These are phyloP conservation scores for Ampelomyces quisqualis DNA, from an alignment of 2,329 filamentous ascomycete species.

Conservation along the genomic window DNA sequence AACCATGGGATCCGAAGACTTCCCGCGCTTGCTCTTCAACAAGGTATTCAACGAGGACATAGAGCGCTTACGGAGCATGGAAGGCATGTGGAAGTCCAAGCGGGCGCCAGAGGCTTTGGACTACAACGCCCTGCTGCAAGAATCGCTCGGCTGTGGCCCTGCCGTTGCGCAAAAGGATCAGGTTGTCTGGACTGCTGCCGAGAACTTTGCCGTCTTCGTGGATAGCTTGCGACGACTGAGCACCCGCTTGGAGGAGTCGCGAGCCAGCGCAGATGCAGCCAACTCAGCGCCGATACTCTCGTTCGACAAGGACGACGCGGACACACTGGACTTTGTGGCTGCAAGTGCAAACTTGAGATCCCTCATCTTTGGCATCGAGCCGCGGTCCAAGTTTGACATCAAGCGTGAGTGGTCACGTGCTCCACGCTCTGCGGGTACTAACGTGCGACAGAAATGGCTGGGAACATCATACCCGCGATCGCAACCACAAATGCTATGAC, in stretches of 20 bases:
- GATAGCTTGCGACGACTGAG: constrained; percentile 79
- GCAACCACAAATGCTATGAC: constrained; percentile 98
- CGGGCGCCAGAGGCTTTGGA: constrained; percentile 71
- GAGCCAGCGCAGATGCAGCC: constrained; percentile 54
- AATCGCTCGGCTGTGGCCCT: constrained; percentile 53
- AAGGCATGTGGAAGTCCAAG: constrained; percentile 93
- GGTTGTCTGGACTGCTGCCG: constrained; percentile 73
- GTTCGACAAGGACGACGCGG: constrained; percentile 96
- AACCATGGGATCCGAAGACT: constrained; percentile 75
- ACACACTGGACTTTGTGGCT: constrained; percentile 92
- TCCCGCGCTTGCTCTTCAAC: constrained; percentile 79
- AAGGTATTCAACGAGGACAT: constrained; percentile 92
- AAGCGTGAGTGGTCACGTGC: constrained; percentile 59
- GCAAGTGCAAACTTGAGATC: constrained; percentile 89
- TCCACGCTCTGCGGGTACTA: constrained; percentile 2
- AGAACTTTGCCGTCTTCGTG: constrained; percentile 83
- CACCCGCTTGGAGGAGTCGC: constrained; percentile 67
- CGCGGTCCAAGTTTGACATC: constrained; percentile 89
- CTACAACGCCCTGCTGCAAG: constrained; percentile 62
- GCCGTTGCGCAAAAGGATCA: constrained; percentile 68
- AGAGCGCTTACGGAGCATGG: constrained; percentile 76
- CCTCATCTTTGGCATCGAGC: constrained; percentile 82
- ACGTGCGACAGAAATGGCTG: constrained; percentile 74
- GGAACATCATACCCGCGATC: constrained; percentile 98
- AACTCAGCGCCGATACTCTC: constrained; percentile 63